Evolutionary conservation across 106 monocot species (phyloP).

Genomic region (Agapanthus africanus): DNA sequence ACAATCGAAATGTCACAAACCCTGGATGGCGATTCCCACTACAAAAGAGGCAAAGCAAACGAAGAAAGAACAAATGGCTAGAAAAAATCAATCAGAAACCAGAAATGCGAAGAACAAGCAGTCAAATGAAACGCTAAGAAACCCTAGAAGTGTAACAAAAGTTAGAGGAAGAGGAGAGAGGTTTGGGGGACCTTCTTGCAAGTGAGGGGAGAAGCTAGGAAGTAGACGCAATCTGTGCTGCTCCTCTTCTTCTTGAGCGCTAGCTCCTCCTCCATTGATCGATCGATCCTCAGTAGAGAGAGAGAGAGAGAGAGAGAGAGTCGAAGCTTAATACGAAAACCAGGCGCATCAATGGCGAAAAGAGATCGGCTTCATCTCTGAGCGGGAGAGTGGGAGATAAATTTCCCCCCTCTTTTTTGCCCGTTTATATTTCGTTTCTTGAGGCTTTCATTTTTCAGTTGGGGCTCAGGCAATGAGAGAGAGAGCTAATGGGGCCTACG

Average conservation of each 20-base stretch:
- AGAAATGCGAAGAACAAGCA: background rate
- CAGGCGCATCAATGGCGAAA: background rate
- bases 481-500: too few relatives aligned
- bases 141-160: background rate
- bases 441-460: too few relatives aligned
- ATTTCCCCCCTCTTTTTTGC: background rate
- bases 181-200: conserved; percentile 38
- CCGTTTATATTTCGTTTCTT: too few relatives aligned
- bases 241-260: conserved; percentile 27
- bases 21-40: background rate
- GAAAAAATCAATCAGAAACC: background rate
- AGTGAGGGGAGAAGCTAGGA: conserved; percentile 54
- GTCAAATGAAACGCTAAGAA: background rate
- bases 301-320: too few relatives aligned
- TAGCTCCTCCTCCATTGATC: conserved; percentile 22
- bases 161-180: background rate
- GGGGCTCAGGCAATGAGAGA: too few relatives aligned
- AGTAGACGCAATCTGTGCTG: conserved; percentile 52
- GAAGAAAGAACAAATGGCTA: background rate
- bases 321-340: background rate
- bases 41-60: background rate
- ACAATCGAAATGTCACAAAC: background rate
- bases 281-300: too few relatives aligned
- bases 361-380: background rate
- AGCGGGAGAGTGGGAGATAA: background rate